phyloP scores from a whole-genome alignment of 495 filamentous ascomycete species.

The Aeminium ludgeri region DNA sequence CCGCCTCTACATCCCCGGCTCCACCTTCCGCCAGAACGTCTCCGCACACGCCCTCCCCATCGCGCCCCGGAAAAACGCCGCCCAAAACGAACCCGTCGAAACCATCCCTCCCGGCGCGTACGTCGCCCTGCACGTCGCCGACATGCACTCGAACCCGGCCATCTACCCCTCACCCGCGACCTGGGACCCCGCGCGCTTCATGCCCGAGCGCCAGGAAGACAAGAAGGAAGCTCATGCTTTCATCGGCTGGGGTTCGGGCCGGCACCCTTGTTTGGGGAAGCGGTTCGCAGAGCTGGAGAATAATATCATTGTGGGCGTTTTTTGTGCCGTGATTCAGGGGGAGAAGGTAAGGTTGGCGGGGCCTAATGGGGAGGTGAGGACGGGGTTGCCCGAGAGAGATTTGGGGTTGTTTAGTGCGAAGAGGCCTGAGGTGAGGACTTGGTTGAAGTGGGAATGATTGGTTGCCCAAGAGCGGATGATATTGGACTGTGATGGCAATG shows the following conservation, averaged over 20 bases:
- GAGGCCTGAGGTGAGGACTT: too few species aligned
- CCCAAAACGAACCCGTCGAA: constrained; percentile 25
- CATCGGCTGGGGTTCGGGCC: constrained; percentile 30
- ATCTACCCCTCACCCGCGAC: constrained; percentile 28
- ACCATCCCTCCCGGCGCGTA: constrained; percentile 30
- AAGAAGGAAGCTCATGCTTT: constrained; percentile 26
- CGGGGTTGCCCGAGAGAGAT: too few species aligned
- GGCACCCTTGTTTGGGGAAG: constrained; percentile 29
- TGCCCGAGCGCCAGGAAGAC: constrained; percentile 28
- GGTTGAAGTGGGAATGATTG: too few species aligned
- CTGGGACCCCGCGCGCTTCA: constrained; percentile 31
- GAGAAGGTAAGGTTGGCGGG: not conserved
- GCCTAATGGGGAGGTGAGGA: too few species aligned
- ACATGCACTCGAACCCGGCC: constrained; percentile 27
- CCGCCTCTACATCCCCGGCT: constrained; percentile 23
- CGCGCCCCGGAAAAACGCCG: constrained; percentile 13
- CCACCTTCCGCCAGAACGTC: constrained; percentile 23
- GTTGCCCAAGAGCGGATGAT: too few species aligned
- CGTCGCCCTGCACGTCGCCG: constrained; percentile 19
- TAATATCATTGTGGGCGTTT: constrained; percentile 29
- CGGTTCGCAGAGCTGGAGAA: constrained; percentile 34
- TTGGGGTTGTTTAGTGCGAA: too few species aligned
- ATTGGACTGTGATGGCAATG: too few species aligned
- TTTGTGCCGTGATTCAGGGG: constrained; percentile 14
- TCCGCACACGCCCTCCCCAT: constrained; percentile 11